Evolutionary conservation across 108 stramenopile species (phyloP).

Genomic region (Pseudonitzschia pungens): DNA sequence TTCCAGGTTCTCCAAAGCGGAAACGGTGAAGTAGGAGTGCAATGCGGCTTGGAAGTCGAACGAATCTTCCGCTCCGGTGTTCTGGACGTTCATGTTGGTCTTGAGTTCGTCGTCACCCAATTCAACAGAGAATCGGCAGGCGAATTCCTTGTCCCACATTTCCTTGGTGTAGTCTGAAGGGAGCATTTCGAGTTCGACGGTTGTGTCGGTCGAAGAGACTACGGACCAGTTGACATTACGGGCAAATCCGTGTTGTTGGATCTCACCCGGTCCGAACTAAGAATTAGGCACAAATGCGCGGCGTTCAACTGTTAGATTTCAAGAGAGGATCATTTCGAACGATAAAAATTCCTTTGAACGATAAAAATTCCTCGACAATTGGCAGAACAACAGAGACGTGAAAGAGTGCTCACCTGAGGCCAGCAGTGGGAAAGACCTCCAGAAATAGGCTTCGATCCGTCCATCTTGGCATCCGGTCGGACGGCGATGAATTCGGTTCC

Average conservation of each 20-base stretch:
- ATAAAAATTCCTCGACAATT: conserved; percentile 9
- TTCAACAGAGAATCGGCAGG: conserved; percentile 79
- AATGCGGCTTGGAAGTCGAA: conserved; percentile 95
- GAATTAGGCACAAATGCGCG: not conserved
- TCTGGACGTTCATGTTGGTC: conserved; percentile 87
- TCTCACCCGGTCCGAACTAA: conserved; percentile 87
- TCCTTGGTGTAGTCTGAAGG: conserved; percentile 91
- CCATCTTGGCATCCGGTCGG: conserved; percentile 96
- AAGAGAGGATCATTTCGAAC: not conserved
- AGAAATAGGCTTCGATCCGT: conserved; percentile 94
- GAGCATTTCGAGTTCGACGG: conserved; percentile 76
- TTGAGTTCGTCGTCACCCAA: conserved; percentile 77
- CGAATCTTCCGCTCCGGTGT: conserved; percentile 71
- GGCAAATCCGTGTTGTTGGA: conserved; percentile 98
- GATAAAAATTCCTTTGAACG: no score
- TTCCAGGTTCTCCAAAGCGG: conserved; percentile 82
- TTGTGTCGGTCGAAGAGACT: conserved; percentile 63
- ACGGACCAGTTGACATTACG: conserved; percentile 94
- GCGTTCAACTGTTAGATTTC: not conserved
- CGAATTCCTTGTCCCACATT: conserved; percentile 96
- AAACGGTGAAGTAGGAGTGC: conserved; percentile 95
- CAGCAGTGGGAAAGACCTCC: conserved; percentile 95
- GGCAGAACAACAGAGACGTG: not conserved
- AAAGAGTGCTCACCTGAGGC: conserved; percentile 54
- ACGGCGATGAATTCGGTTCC: conserved; percentile 92